Percentiles rank a stretch among this genome's conserved stretches.
Evolutionary conservation across 1,284 basidiomycete species (phyloP).

Genomic region (Earliella scabrosa): DNA sequence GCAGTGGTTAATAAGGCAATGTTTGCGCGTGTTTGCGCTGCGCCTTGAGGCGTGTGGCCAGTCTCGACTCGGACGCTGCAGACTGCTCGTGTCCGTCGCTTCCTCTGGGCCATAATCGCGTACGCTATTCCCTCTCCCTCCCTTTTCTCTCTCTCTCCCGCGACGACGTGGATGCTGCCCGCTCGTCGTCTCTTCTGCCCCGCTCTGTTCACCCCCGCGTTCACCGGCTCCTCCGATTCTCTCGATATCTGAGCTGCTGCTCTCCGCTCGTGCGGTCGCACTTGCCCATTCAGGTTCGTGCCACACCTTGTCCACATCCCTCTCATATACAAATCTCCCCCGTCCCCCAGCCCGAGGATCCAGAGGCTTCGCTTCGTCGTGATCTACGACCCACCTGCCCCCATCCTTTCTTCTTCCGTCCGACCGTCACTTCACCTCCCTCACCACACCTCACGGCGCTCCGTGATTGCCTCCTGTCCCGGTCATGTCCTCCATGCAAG

Average conservation of each 20-base stretch:
- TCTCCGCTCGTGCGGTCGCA: constrained; percentile 7
- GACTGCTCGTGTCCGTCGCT: constrained; percentile 8
- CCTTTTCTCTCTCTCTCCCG: not conserved
- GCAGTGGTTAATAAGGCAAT: constrained; percentile 14
- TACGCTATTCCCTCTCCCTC: not conserved
- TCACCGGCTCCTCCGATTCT: constrained; percentile 2
- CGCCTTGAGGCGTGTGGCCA: constrained; percentile 5
- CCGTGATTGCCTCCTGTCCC: constrained; percentile 19
- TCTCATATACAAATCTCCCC: constrained; percentile 13
- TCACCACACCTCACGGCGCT: constrained; percentile 13
- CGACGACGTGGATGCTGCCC: not conserved
- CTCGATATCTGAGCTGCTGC: constrained; percentile 7
- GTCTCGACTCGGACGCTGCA: constrained; percentile 8
- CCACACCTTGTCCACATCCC: constrained; percentile 1
- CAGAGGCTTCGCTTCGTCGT: constrained; percentile 4
- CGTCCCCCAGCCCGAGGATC: constrained; percentile 7
- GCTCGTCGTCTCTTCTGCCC: not conserved
- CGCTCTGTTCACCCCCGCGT: not conserved
- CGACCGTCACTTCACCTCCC: constrained; percentile 11
- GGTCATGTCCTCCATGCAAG: constrained; percentile 33
- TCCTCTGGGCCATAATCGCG: not conserved
- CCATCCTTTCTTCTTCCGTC: constrained; percentile 14
- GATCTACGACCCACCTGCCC: constrained; percentile 12
- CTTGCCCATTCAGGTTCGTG: constrained; percentile 10
- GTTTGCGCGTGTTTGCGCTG: constrained; percentile 9